phyloP scores from a whole-genome alignment of 179 eudicot genomes.

The Actinidia chinensis region DNA sequence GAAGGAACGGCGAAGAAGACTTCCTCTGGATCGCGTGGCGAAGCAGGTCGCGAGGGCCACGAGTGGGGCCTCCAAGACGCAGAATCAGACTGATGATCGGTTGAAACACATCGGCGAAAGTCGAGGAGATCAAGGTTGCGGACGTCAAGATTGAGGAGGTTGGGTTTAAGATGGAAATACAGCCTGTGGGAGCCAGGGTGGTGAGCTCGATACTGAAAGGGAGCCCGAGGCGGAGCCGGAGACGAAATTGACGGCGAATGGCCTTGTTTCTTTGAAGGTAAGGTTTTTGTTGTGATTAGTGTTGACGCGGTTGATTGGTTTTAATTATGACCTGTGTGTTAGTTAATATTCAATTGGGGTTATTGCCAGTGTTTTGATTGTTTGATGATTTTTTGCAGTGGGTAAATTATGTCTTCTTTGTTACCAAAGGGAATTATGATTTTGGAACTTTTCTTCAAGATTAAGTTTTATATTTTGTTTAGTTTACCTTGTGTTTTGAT shows the following conservation, averaged over 20 bases:
- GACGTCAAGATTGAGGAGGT: conserved; percentile 9
- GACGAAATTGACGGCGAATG: conserved; percentile 17
- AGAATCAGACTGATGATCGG: conserved; percentile 16
- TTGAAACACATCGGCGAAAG: conserved; percentile 15
- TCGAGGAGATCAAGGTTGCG: conserved; percentile 19
- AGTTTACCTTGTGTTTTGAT: background rate
- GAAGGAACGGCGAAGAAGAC: conserved; percentile 39
- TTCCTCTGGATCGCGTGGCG: conserved; percentile 31
- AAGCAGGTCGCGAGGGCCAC: conserved; percentile 38
- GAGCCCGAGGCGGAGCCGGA: conserved; percentile 15
- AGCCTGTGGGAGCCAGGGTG: conserved; percentile 37
- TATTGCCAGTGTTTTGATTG: no score
- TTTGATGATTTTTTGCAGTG: no score
- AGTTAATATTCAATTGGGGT: no score
- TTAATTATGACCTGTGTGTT: no score
- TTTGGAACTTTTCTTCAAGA: no score
- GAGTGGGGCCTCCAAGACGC: conserved; percentile 23
- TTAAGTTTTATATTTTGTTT: conserved; percentile 28
- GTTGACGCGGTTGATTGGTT: no score
- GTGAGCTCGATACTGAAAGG: background rate
- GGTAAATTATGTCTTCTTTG: no score
- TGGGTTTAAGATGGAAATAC: no score
- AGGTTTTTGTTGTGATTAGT: no score
- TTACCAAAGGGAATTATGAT: no score
- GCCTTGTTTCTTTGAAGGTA: conserved; percentile 25